Percentiles rank a stretch among this genome's conserved stretches.
These are phyloP conservation scores for Botrytis byssoidea DNA, from an alignment of 2,329 filamentous ascomycete species.

Conservation along the genomic window DNA sequence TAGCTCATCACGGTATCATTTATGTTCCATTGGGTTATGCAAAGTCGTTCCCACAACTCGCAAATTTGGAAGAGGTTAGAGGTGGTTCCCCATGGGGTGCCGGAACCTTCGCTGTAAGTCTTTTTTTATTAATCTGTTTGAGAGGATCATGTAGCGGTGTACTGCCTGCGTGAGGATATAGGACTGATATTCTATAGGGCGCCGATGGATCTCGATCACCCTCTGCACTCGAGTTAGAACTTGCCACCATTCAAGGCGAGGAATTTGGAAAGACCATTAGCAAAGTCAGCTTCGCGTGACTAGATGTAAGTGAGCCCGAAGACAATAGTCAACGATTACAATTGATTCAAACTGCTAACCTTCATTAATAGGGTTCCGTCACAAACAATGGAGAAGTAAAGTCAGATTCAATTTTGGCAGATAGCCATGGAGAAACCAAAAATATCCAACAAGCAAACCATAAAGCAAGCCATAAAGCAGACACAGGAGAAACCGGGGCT, in stretches of 20 bases:
- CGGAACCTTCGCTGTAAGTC: conserved; percentile 75
- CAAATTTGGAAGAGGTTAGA: conserved; percentile 74
- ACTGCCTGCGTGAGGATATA: not conserved
- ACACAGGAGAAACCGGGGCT: conserved; percentile 23
- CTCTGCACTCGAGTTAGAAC: conserved; percentile 66
- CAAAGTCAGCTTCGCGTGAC: conserved; percentile 74
- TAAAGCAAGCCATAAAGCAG: conserved; percentile 27
- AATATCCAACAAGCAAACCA: conserved; percentile 30
- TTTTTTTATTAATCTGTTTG: not conserved
- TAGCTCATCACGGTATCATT: conserved; percentile 91
- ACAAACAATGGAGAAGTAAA: conserved; percentile 27
- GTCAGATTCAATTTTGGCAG: not conserved
- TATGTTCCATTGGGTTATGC: conserved; percentile 95
- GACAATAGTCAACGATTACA: not conserved
- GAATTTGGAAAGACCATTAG: conserved; percentile 74
- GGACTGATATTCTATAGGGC: conserved; percentile 41
- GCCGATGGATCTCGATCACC: conserved; percentile 84
- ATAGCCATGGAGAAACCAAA: conserved; percentile 24
- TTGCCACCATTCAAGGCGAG: conserved; percentile 83
- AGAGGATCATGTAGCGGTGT: not conserved
- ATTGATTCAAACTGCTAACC: not conserved
- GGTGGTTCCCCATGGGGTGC: conserved; percentile 92
- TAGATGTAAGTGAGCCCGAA: conserved; percentile 50
- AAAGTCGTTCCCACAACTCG: conserved; percentile 67
- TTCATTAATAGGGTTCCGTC: conserved; percentile 42